phyloP scores from a whole-genome alignment of 768 basidiomycete genomes.

The Auricularia auricula-judae region DNA sequence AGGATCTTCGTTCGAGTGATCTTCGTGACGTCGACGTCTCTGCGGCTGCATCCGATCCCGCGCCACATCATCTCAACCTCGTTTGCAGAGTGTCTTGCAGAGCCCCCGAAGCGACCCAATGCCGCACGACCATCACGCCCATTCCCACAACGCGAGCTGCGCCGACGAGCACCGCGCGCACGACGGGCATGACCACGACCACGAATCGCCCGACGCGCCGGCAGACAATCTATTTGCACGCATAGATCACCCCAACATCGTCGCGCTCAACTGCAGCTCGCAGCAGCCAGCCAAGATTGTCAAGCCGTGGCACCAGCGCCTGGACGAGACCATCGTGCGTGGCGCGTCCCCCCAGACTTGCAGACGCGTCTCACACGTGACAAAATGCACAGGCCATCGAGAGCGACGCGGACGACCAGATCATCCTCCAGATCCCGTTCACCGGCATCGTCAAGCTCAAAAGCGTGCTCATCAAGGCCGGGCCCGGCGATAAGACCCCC shows the following conservation, averaged over 20 bases:
- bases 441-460: slow-evolving; percentile 78
- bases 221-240: slow-evolving; percentile 62
- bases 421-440: slow-evolving; percentile 79
- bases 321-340: slow-evolving; percentile 38
- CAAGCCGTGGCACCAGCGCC: slow-evolving; percentile 78
- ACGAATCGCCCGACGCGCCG: slow-evolving; percentile 34
- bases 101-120: slow-evolving; percentile 18
- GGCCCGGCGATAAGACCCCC: slow-evolving; percentile 71
- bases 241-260: slow-evolving; percentile 72
- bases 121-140: slow-evolving; percentile 39
- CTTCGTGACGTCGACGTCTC: no score
- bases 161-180: slow-evolving; percentile 47
- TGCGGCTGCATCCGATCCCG: no score
- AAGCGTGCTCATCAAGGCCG: slow-evolving; percentile 72
- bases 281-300: slow-evolving; percentile 45
- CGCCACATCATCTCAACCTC: no score
- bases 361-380: not conserved
- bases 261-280: slow-evolving; percentile 58
- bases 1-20: no score
- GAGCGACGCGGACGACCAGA: slow-evolving; percentile 83
- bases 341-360: slow-evolving; percentile 1
- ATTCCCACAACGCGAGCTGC: slow-evolving; percentile 31
- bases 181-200: slow-evolving; percentile 34
- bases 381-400: slow-evolving; percentile 50
- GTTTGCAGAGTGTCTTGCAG: no score